Evolutionary conservation across 2,329 filamentous ascomycete species (phyloP).

Genomic region (Colletotrichum australisinense): DNA sequence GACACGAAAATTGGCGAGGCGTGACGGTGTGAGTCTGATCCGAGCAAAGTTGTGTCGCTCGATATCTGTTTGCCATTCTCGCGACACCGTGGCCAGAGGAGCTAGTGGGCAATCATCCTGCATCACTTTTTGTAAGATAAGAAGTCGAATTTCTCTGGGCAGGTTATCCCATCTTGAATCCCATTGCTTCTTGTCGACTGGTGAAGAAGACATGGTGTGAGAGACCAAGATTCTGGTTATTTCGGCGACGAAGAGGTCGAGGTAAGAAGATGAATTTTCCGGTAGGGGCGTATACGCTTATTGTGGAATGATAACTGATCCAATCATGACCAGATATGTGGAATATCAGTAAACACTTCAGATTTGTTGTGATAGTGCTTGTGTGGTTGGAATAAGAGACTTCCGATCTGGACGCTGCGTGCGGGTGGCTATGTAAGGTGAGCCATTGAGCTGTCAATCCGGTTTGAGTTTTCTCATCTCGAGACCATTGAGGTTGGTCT

Average conservation of each 20-base stretch:
- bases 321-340: too few species aligned
- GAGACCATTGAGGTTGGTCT: too few species aligned
- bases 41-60: constrained; percentile 44
- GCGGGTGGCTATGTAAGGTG: too few species aligned
- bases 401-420: too few species aligned
- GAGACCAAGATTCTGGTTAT: background rate
- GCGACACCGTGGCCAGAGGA: constrained; percentile 43
- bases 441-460: background rate
- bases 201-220: background rate
- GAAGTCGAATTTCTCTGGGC: constrained; percentile 40
- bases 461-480: too few species aligned
- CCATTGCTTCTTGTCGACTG: background rate
- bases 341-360: too few species aligned
- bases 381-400: too few species aligned
- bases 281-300: background rate
- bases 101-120: constrained; percentile 39
- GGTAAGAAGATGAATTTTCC: background rate
- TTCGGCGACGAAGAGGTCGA: background rate
- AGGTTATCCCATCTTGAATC: constrained; percentile 36
- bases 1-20: constrained; percentile 41
- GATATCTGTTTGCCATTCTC: constrained; percentile 44
- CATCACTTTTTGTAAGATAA: constrained; percentile 39
- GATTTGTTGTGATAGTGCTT: too few species aligned
- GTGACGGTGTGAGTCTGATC: constrained; percentile 44
- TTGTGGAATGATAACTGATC: background rate